A percentile compares a stretch with the other conserved stretches of the same genome.
phyloP scores from a whole-genome alignment of 2,329 filamentous ascomycete species.

The Tricladium varicosporioides region DNA sequence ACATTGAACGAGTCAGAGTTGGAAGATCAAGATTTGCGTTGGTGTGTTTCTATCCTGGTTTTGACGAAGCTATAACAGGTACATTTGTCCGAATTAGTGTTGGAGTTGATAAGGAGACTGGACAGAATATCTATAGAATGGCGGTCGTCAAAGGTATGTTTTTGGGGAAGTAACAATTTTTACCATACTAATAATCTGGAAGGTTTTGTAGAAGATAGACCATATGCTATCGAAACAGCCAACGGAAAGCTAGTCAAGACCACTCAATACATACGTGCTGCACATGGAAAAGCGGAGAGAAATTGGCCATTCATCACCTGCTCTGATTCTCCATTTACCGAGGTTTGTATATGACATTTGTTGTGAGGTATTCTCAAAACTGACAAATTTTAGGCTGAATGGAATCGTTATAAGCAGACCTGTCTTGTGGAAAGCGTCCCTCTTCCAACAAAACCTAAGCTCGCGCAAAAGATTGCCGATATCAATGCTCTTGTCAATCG shows the following conservation, averaged over 20 bases:
- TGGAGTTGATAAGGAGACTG: slow-evolving; percentile 70
- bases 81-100: slow-evolving; percentile 86
- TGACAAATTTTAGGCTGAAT: slow-evolving; percentile 59
- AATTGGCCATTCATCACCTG: slow-evolving; percentile 89
- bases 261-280: slow-evolving; percentile 78
- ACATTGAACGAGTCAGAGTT: slow-evolving; percentile 80
- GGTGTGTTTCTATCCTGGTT: slow-evolving; percentile 90
- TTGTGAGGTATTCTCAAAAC: slow-evolving; percentile 2
- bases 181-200: slow-evolving; percentile 27
- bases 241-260: slow-evolving; percentile 78
- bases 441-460: slow-evolving; percentile 68
- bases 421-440: slow-evolving; percentile 70
- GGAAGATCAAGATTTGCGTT: slow-evolving; percentile 84
- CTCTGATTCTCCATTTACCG: slow-evolving; percentile 82
- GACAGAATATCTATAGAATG: slow-evolving; percentile 81
- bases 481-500: slow-evolving; percentile 79
- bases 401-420: slow-evolving; percentile 74
- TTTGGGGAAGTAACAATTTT: background rate
- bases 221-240: slow-evolving; percentile 75
- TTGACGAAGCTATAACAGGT: slow-evolving; percentile 76
- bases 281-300: slow-evolving; percentile 79
- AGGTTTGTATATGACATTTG: slow-evolving; percentile 49
- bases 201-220: slow-evolving; percentile 76
- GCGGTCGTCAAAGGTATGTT: slow-evolving; percentile 76
- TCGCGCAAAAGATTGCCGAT: slow-evolving; percentile 72